A percentile compares a stretch with the other conserved stretches of the same genome.
phyloP scores from a whole-genome alignment of 352 stramenopile species.

The Phytophthora fragariae region DNA sequence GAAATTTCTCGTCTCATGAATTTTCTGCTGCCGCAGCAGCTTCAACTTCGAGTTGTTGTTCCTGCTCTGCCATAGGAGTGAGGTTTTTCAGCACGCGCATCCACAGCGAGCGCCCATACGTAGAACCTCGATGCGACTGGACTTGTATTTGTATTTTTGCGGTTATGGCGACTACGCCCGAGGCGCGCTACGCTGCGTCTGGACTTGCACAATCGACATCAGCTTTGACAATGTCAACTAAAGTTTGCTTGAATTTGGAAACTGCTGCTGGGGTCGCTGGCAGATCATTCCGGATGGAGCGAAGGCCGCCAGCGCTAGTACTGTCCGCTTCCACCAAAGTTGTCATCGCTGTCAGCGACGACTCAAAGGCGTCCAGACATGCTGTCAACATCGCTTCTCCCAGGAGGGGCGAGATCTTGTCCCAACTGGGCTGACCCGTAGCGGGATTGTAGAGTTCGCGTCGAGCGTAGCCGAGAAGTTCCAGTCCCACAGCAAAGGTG shows the following conservation, averaged over 20 bases:
- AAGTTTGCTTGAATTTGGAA: constrained; percentile 46
- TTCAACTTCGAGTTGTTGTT: constrained; percentile 51
- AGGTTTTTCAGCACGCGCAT: constrained; percentile 62
- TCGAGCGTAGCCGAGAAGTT: constrained; percentile 58
- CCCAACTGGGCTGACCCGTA: constrained; percentile 68
- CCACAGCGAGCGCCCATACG: constrained; percentile 59
- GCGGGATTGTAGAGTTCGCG: constrained; percentile 55
- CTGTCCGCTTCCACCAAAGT: constrained; percentile 25
- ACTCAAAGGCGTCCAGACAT: constrained; percentile 42
- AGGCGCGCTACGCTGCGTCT: too few relatives aligned
- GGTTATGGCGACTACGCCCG: too few relatives aligned
- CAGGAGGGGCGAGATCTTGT: constrained; percentile 63
- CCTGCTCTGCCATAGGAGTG: constrained; percentile 48
- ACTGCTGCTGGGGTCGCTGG: constrained; percentile 28
- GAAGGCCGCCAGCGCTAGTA: constrained; percentile 27
- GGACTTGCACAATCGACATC: constrained; percentile 59
- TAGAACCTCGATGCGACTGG: constrained; percentile 58
- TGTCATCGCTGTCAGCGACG: constrained; percentile 20
- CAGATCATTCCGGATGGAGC: constrained; percentile 25
- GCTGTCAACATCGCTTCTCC: constrained; percentile 43
- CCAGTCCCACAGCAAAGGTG: constrained; percentile 57
- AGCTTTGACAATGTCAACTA: constrained; percentile 54
- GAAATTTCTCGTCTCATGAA: neutral
- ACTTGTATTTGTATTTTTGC: too few relatives aligned
- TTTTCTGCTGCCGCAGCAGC: constrained; percentile 26